These are phyloP conservation scores for Caryopteris hybrid DNA, from an alignment of 305 asterid species.

Conservation along the genomic window DNA sequence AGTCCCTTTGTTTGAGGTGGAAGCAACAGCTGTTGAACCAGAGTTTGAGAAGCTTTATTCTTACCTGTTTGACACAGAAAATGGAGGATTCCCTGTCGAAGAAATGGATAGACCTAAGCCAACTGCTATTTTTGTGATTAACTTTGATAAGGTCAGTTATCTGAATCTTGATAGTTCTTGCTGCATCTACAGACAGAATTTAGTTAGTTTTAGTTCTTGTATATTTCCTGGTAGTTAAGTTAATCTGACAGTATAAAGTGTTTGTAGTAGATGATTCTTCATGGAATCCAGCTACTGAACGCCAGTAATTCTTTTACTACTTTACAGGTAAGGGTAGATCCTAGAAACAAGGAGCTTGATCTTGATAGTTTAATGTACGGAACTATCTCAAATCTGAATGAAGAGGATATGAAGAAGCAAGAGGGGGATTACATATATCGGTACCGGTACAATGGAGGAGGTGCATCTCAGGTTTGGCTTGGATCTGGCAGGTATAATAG, in stretches of 20 bases:
- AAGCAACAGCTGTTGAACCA: constrained; percentile 78
- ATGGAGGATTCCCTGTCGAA: constrained; percentile 51
- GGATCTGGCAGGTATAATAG: constrained; percentile 89
- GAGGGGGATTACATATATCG: constrained; percentile 93
- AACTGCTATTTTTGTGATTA: constrained; percentile 80
- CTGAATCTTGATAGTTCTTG: constrained; percentile 9
- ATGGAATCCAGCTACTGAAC: constrained; percentile 2
- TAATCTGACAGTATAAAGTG: constrained; percentile 1
- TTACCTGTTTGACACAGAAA: constrained; percentile 74
- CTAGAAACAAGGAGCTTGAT: constrained; percentile 82
- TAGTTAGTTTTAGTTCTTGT: constrained; percentile 6
- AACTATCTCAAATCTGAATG: constrained; percentile 52
- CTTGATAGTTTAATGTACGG: constrained; percentile 85
- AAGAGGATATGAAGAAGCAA: constrained; percentile 88
- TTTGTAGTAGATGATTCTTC: constrained; percentile 3
- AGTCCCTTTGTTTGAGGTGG: constrained; percentile 93
- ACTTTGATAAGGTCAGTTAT: constrained; percentile 81
- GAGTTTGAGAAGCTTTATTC: constrained; percentile 93
- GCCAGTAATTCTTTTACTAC: not conserved
- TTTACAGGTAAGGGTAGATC: constrained; percentile 84
- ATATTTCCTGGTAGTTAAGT: constrained; percentile 4
- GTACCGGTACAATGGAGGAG: constrained; percentile 93
- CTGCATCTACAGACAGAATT: not conserved
- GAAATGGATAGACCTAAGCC: constrained; percentile 87
- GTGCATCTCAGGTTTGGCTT: constrained; percentile 99